A percentile compares a stretch with the other conserved stretches of the same genome.
Conservation (phyloP, 2,329 filamentous ascomycete species). For the Penicillium brevicompactum region DNA sequence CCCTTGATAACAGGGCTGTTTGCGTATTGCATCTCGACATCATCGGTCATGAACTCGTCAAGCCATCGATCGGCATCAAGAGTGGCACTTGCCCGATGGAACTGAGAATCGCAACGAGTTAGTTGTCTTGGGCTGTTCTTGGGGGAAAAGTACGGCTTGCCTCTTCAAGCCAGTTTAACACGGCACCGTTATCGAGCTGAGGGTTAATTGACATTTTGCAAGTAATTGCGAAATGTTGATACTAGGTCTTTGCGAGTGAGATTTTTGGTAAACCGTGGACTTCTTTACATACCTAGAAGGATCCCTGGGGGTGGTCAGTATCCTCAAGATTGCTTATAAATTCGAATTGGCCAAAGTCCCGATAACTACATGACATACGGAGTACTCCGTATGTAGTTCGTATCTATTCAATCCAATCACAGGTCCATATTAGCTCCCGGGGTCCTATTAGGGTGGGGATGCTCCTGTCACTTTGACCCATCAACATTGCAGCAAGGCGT, state of each 20-base stretch:
- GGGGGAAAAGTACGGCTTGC: background rate
- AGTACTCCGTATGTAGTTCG: background rate
- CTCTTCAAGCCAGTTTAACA: conserved; percentile 1
- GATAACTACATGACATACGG: background rate
- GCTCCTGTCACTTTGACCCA: background rate
- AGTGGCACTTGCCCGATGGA: conserved; percentile 4
- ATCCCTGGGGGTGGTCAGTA: background rate
- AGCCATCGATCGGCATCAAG: conserved; percentile 6
- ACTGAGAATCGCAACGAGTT: background rate
- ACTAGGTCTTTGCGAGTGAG: no score
- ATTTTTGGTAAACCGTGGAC: background rate
- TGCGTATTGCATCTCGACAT: conserved; percentile 12
- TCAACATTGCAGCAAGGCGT: background rate
- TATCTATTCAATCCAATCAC: background rate
- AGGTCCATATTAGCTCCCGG: background rate
- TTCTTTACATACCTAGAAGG: background rate
- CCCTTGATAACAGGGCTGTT: conserved; percentile 7
- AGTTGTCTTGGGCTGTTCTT: background rate
- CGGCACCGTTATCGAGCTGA: background rate
- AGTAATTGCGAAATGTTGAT: no score
- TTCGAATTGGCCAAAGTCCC: background rate
- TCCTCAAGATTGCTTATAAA: background rate
- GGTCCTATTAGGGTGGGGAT: no score
- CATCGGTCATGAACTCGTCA: conserved; percentile 10
- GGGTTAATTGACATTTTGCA: background rate